These are phyloP conservation scores for Potentilla sterilis DNA, from an alignment of 306 rosid genomes.

Conservation along the genomic window DNA sequence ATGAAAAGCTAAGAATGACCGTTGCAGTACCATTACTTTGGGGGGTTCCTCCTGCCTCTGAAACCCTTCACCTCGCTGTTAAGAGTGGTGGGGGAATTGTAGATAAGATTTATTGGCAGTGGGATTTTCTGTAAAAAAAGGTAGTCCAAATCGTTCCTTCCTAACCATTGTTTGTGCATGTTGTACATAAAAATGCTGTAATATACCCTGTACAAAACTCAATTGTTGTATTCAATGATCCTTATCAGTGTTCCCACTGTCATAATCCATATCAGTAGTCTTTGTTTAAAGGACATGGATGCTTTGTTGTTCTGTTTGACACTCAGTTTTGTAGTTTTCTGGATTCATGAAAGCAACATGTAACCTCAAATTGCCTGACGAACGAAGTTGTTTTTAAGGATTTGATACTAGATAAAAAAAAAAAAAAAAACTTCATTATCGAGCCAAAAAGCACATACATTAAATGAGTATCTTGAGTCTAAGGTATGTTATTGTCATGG, in stretches of 20 bases:
- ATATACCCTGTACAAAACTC: constrained; percentile 35
- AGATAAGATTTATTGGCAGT: constrained; percentile 94
- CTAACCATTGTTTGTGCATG: constrained; percentile 69
- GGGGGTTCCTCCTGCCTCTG: constrained; percentile 98
- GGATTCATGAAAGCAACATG: background rate
- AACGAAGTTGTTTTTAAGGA: too few species aligned
- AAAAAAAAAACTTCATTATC: too few species aligned
- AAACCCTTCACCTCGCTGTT: constrained; percentile 93
- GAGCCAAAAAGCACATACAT: too few species aligned
- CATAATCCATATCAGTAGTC: background rate
- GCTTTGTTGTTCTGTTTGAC: background rate
- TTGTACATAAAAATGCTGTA: constrained; percentile 57
- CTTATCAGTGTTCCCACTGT: background rate
- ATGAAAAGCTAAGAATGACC: constrained; percentile 92
- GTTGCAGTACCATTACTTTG: constrained; percentile 96
- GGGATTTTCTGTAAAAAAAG: constrained; percentile 75
- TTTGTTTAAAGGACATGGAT: background rate
- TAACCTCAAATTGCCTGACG: too few species aligned
- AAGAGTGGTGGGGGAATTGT: constrained; percentile 98
- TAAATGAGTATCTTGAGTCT: too few species aligned
- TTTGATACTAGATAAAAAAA: too few species aligned
- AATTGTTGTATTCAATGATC: background rate
- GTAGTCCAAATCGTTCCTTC: constrained; percentile 17
- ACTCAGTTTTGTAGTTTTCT: background rate
- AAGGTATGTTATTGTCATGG: too few species aligned